A percentile compares a stretch with the other conserved stretches of the same genome.
Conservation (phyloP, 106 monocot species). For the Acorus gramineus region DNA sequence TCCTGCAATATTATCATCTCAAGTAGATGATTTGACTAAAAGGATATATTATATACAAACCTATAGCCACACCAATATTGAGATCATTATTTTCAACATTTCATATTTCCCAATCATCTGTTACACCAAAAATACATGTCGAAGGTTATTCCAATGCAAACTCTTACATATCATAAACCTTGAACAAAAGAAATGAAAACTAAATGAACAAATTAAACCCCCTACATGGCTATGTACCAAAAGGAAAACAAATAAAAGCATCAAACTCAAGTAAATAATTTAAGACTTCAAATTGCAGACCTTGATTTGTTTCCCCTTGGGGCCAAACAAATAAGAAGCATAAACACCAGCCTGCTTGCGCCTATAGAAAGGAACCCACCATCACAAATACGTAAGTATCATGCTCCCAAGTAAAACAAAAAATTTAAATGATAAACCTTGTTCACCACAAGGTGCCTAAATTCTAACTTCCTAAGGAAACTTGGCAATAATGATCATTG, state of each 20-base stretch:
- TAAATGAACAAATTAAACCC: neutral
- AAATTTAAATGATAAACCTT: neutral
- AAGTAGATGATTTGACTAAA: too few relatives aligned
- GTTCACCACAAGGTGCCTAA: too few relatives aligned
- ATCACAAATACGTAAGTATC: neutral
- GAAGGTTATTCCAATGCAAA: neutral
- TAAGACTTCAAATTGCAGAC: constrained; percentile 13
- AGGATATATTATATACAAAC: too few relatives aligned
- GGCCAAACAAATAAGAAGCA: constrained; percentile 69
- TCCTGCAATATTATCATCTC: too few relatives aligned
- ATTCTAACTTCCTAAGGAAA: too few relatives aligned
- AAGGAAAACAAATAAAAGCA: too few relatives aligned
- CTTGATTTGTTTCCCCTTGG: constrained; percentile 64
- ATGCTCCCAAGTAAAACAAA: neutral
- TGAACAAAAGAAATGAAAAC: constrained; percentile 1
- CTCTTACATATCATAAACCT: neutral
- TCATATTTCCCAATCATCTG: too few relatives aligned
- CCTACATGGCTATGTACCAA: too few relatives aligned
- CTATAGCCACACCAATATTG: too few relatives aligned
- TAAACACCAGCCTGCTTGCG: constrained; percentile 83
- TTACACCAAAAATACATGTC: too few relatives aligned
- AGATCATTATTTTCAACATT: too few relatives aligned
- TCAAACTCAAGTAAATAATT: neutral
- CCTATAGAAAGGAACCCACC: constrained; percentile 26
- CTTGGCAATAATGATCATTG: too few relatives aligned